Conservation (phyloP, 495 filamentous ascomycete species). For the Chaetomium fimeti region DNA sequence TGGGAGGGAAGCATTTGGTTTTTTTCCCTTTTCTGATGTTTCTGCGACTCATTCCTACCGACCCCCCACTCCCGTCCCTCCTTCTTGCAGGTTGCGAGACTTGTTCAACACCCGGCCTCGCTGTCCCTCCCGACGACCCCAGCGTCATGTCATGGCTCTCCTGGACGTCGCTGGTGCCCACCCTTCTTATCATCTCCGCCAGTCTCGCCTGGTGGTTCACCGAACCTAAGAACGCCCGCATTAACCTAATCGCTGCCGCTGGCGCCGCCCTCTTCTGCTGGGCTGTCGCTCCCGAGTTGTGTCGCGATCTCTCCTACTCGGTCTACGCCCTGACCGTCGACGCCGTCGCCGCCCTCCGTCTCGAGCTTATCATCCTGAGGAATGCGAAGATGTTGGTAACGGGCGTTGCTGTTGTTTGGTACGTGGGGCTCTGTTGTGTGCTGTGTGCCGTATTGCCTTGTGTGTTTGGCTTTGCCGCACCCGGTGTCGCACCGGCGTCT, state of each 20-base stretch:
- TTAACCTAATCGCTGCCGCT: slow-evolving; percentile 47
- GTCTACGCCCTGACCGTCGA: slow-evolving; percentile 40
- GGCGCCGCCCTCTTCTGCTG: slow-evolving; percentile 50
- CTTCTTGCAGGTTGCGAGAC: slow-evolving; percentile 14
- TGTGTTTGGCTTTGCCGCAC: background rate
- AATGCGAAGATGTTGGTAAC: slow-evolving; percentile 50
- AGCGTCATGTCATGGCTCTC: slow-evolving; percentile 54
- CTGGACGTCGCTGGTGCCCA: slow-evolving; percentile 50
- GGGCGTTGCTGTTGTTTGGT: slow-evolving; percentile 48
- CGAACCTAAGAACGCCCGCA: slow-evolving; percentile 47
- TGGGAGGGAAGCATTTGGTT: slow-evolving; percentile 14
- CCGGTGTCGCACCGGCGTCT: background rate
- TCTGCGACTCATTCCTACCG: slow-evolving; percentile 9
- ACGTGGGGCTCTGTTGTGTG: slow-evolving; percentile 22
- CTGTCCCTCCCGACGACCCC: slow-evolving; percentile 29
- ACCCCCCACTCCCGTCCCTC: slow-evolving; percentile 23
- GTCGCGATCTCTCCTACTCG: slow-evolving; percentile 40
- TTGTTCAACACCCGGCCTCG: slow-evolving; percentile 14
- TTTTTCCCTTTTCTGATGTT: slow-evolving; percentile 19
- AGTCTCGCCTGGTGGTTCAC: slow-evolving; percentile 51
- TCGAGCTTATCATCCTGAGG: slow-evolving; percentile 42
- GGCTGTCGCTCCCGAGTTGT: slow-evolving; percentile 45
- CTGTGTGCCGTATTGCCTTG: background rate
- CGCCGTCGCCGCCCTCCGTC: slow-evolving; percentile 35
- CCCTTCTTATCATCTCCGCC: slow-evolving; percentile 51